Evolutionary conservation across 2,329 filamentous ascomycete genomes (phyloP).

Genomic region (Ilyonectria sp.): DNA sequence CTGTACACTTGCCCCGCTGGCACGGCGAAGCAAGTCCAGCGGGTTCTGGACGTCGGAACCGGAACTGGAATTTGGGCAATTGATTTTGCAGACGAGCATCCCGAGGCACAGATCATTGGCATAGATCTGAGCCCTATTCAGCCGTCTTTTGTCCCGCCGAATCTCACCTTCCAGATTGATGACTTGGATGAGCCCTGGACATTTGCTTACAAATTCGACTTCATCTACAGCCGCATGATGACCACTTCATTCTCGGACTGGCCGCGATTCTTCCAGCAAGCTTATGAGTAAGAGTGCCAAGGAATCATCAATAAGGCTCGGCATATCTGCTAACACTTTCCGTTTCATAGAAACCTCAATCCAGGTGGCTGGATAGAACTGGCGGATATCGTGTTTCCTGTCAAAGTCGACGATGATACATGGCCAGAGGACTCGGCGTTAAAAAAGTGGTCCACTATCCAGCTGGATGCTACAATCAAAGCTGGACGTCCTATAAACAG

Average conservation of each 20-base stretch:
- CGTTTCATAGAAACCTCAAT: constrained; percentile 26
- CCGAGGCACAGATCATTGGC: constrained; percentile 32
- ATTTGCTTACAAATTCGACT: constrained; percentile 42
- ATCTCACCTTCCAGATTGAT: constrained; percentile 44
- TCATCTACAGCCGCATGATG: constrained; percentile 44
- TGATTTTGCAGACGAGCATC: constrained; percentile 43
- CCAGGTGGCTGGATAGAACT: constrained; percentile 46
- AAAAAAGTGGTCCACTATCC: constrained; percentile 40
- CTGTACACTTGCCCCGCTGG: constrained; percentile 39
- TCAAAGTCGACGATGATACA: constrained; percentile 21
- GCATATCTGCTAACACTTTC: neutral
- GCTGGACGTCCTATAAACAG: constrained; percentile 48
- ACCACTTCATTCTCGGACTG: constrained; percentile 37
- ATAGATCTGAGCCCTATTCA: constrained; percentile 43
- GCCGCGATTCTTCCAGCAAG: constrained; percentile 38
- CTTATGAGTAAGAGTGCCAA: constrained; percentile 21
- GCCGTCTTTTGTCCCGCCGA: constrained; percentile 39
- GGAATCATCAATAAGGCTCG: neutral
- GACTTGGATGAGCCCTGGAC: constrained; percentile 47
- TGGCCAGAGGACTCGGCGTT: constrained; percentile 24
- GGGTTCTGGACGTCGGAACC: constrained; percentile 47
- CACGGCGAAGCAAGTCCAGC: neutral
- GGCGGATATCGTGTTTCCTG: constrained; percentile 33
- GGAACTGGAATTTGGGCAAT: constrained; percentile 48
- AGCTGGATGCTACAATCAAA: constrained; percentile 45